These are phyloP conservation scores for Globisporangium irregulare DNA, from an alignment of 352 stramenopile species.

Conservation along the genomic window DNA sequence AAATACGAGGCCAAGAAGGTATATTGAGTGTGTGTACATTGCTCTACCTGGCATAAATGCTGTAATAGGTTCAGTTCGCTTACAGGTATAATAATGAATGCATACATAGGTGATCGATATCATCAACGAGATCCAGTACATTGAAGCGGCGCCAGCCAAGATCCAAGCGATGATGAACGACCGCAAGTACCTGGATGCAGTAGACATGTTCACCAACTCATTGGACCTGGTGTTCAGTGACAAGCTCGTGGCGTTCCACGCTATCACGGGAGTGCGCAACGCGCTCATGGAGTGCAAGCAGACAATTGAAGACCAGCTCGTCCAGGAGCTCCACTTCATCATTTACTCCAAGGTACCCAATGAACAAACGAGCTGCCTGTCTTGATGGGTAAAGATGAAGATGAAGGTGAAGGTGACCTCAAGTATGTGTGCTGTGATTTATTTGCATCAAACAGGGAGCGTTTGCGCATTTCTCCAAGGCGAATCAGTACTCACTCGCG, in stretches of 20 bases:
- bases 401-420: background rate
- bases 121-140: slow-evolving; percentile 83
- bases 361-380: background rate
- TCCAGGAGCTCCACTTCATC: slow-evolving; percentile 64
- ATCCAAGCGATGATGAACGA: slow-evolving; percentile 57
- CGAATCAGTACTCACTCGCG: slow-evolving; percentile 68
- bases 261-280: slow-evolving; percentile 69
- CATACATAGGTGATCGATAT: slow-evolving; percentile 59
- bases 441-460: slow-evolving; percentile 23
- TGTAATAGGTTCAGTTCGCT: background rate
- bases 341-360: slow-evolving; percentile 64
- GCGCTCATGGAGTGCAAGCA: slow-evolving; percentile 86
- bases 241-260: slow-evolving; percentile 74
- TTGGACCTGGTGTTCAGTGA: slow-evolving; percentile 82
- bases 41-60: background rate
- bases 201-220: slow-evolving; percentile 71
- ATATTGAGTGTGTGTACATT: background rate
- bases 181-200: slow-evolving; percentile 54
- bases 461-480: slow-evolving; percentile 58
- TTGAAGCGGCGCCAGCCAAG: slow-evolving; percentile 64
- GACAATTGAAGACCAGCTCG: slow-evolving; percentile 72
- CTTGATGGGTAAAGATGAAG: background rate
- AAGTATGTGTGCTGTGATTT: background rate
- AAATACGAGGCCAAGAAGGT: slow-evolving; percentile 85
- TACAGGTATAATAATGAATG: background rate